A percentile compares a stretch with the other conserved stretches of the same genome.
Conservation (phyloP, 2,329 filamentous ascomycete genomes). For the Onygena corvina region DNA sequence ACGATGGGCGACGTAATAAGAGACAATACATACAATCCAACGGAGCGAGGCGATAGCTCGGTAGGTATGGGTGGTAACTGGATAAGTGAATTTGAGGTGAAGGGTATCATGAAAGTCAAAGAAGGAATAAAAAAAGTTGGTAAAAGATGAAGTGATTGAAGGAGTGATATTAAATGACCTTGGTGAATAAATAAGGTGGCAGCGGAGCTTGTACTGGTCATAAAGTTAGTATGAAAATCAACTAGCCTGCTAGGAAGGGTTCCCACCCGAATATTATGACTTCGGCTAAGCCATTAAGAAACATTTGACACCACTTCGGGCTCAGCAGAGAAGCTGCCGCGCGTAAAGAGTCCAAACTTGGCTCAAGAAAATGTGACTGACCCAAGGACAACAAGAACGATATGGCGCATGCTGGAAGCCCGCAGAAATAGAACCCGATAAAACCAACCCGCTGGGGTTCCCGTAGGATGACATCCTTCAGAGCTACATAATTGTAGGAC, state of each 20-base stretch:
- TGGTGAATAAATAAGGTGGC: slow-evolving; percentile 32
- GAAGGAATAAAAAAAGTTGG: slow-evolving; percentile 25
- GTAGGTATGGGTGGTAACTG: slow-evolving; percentile 23
- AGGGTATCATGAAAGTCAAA: slow-evolving; percentile 27
- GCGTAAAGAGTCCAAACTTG: slow-evolving; percentile 23
- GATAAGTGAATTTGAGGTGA: slow-evolving; percentile 26
- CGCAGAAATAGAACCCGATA: slow-evolving; percentile 30
- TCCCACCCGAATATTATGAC: slow-evolving; percentile 24
- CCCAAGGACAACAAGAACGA: slow-evolving; percentile 29
- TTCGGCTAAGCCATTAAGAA: slow-evolving; percentile 21
- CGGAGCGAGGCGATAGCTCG: slow-evolving; percentile 20
- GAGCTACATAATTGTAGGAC: slow-evolving; percentile 27
- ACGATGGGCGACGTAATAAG: slow-evolving; percentile 28
- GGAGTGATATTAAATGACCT: slow-evolving; percentile 32
- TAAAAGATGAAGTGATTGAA: slow-evolving; percentile 34
- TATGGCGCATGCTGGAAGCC: slow-evolving; percentile 31
- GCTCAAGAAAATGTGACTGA: slow-evolving; percentile 29
- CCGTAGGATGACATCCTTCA: slow-evolving; percentile 27
- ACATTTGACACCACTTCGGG: slow-evolving; percentile 20
- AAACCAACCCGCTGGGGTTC: slow-evolving; percentile 27
- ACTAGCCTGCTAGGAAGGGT: slow-evolving; percentile 11
- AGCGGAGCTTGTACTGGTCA: slow-evolving; percentile 24
- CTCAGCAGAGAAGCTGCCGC: slow-evolving; percentile 19
- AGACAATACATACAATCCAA: slow-evolving; percentile 20
- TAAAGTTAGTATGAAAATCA: slow-evolving; percentile 15